Evolutionary conservation across 2,329 filamentous ascomycete species (phyloP), one percentile per base, ranked within the genome.

Genomic region (Coleophoma cylindrospora): DNA sequence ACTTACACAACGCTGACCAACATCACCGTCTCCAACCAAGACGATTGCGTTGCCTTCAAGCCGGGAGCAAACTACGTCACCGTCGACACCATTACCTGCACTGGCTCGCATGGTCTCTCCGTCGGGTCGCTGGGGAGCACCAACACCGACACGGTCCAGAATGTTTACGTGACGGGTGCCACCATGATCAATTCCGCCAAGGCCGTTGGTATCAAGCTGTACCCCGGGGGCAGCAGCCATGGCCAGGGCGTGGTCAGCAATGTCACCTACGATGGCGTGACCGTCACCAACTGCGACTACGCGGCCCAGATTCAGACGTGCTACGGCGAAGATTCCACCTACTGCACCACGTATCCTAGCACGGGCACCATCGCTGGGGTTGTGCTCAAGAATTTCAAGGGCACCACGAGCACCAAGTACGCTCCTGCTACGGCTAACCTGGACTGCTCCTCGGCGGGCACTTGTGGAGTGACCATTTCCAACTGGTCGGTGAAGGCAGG

Each of bases 11-110:
- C 67, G 43, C 75, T 82, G 59, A 69, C 66, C 47, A 71, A 73
- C 37, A 73, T 74, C 21, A 70, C 64, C 47, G 68, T 81, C 49
- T 70, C 73, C 59, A 81, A 81, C 64, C 77, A 81, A 63, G 78
- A 82, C 49, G 79, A 81, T 60, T 82, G 79, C 57, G 64, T 81
- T 13, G 79, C 78, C 22, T 66, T 82, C 58, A 81, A 81, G 66
- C 76, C 74, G 1, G 77, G 78, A 44, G 71, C 66, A 71, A 57
- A 75, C 48, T 68, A 70, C 41, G 62, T 71, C 21, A 68, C 66
- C 2, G 69, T 75, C 5, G 59, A 64, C 14, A 63, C 62, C 4
- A 65, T 76, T 21, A 69, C 66, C 36, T 77, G 74, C 58, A 69
- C 63, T 3, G 72, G 73, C 14, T 72, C 70, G 9, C 74, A 75